phyloP scores from a whole-genome alignment of 2,329 filamentous ascomycete species.

The Monilinia fructicola region DNA sequence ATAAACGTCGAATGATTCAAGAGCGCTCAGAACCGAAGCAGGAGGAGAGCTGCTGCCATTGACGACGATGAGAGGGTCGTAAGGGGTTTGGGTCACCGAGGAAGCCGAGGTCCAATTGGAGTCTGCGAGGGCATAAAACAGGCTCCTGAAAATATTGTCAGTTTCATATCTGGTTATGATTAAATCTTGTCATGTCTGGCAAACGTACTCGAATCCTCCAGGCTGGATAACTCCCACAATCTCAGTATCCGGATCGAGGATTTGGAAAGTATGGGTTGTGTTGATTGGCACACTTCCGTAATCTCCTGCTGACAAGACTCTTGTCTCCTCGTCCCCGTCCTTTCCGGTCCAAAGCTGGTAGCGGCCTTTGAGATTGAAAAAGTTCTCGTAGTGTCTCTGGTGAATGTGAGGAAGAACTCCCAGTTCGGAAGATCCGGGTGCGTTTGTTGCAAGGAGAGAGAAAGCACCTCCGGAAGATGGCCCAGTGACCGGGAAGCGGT shows the following conservation, averaged over 20 bases:
- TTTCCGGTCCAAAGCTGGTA: constrained; percentile 47
- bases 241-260: constrained; percentile 49
- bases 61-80: constrained; percentile 35
- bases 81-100: constrained; percentile 41
- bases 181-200: background rate
- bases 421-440: constrained; percentile 42
- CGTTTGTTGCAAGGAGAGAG: constrained; percentile 47
- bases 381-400: constrained; percentile 48
- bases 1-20: constrained; percentile 47
- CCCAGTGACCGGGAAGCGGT: constrained; percentile 47
- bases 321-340: constrained; percentile 40
- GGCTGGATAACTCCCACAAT: constrained; percentile 49
- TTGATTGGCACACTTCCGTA: constrained; percentile 48
- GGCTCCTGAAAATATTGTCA: constrained; percentile 32
- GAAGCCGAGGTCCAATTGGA: constrained; percentile 42
- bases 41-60: background rate
- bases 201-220: constrained; percentile 48
- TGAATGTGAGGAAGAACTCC: constrained; percentile 46
- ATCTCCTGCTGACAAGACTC: constrained; percentile 47
- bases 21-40: constrained; percentile 41
- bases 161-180: constrained; percentile 5
- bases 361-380: constrained; percentile 44
- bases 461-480: constrained; percentile 48
- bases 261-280: constrained; percentile 50
- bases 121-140: constrained; percentile 44